These are phyloP conservation scores for Tetracladium setigerum DNA, from an alignment of 495 filamentous ascomycete species.

Conservation along the genomic window DNA sequence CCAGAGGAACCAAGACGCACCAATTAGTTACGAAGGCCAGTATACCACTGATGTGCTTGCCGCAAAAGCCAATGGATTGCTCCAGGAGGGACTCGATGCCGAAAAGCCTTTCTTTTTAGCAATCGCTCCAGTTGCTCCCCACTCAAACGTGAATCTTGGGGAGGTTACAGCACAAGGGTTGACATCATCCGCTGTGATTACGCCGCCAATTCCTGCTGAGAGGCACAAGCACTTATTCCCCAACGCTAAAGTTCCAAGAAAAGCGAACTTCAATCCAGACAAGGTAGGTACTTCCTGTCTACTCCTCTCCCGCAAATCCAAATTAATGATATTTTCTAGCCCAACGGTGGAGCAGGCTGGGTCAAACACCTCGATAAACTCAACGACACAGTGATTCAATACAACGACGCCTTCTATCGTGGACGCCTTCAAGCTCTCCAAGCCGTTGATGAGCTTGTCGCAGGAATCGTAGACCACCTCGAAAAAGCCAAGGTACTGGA, in stretches of 20 bases:
- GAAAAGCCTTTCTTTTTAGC: constrained; percentile 57
- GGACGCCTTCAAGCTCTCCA: constrained; percentile 53
- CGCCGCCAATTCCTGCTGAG: constrained; percentile 37
- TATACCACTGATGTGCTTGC: constrained; percentile 56
- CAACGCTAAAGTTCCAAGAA: constrained; percentile 37
- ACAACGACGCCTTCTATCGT: constrained; percentile 60
- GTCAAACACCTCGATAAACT: constrained; percentile 42
- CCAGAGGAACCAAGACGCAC: constrained; percentile 49
- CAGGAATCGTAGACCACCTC: constrained; percentile 42
- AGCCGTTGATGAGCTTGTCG: constrained; percentile 58
- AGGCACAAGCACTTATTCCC: constrained; percentile 36
- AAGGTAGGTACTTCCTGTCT: constrained; percentile 25
- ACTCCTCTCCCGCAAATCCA: neutral
- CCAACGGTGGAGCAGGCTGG: constrained; percentile 51
- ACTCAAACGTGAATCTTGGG: constrained; percentile 45
- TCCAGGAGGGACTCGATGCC: constrained; percentile 47
- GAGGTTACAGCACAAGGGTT: too few relatives aligned
- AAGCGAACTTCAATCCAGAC: constrained; percentile 39
- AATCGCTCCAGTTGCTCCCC: constrained; percentile 54
- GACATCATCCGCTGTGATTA: constrained; percentile 30
- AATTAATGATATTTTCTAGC: constrained; percentile 4
- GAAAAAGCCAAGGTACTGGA: constrained; percentile 43
- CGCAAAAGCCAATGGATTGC: constrained; percentile 50
- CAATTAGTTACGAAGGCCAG: constrained; percentile 45
- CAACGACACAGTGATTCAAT: constrained; percentile 45